Conservation (phyloP, 129 eudicot genomes). For the Silybum marianum region DNA sequence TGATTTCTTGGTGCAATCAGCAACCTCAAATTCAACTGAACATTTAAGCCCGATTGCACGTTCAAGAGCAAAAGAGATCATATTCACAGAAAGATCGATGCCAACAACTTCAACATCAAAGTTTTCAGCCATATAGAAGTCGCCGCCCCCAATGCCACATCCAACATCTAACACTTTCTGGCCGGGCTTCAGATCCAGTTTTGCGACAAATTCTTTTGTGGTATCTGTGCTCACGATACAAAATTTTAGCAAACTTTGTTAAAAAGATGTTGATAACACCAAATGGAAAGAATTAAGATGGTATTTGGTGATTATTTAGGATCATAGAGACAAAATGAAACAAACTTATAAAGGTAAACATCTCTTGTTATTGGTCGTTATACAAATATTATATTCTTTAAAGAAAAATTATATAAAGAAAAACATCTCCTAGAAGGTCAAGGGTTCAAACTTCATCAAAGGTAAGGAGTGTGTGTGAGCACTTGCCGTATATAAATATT, state of each 20-base stretch:
- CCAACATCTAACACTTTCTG: slow-evolving; percentile 97
- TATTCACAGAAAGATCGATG: slow-evolving; percentile 92
- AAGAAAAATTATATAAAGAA: too few relatives aligned
- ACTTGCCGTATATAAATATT: too few relatives aligned
- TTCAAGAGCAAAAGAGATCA: slow-evolving; percentile 95
- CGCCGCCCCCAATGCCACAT: slow-evolving; percentile 99
- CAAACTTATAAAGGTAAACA: too few relatives aligned
- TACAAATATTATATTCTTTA: too few relatives aligned
- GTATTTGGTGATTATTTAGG: too few relatives aligned
- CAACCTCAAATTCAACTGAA: slow-evolving; percentile 96
- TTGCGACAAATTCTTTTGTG: slow-evolving; percentile 83
- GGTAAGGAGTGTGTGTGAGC: too few relatives aligned
- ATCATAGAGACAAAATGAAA: too few relatives aligned
- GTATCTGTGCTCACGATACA: slow-evolving; percentile 74
- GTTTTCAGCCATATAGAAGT: slow-evolving; percentile 93
- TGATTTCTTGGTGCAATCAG: slow-evolving; percentile 90
- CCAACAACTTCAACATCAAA: slow-evolving; percentile 88
- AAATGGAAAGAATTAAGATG: too few relatives aligned
- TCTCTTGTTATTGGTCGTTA: too few relatives aligned
- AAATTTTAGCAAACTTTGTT: neutral
- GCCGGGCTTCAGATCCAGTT: slow-evolving; percentile 84
- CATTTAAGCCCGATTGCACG: slow-evolving; percentile 81
- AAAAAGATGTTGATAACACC: neutral
- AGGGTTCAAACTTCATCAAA: too few relatives aligned
- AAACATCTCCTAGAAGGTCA: too few relatives aligned